A percentile compares a stretch with the other conserved stretches of the same genome.
These are phyloP conservation scores for Juglanconis oblonga DNA, from an alignment of 2,329 filamentous ascomycete genomes.

Conservation along the genomic window DNA sequence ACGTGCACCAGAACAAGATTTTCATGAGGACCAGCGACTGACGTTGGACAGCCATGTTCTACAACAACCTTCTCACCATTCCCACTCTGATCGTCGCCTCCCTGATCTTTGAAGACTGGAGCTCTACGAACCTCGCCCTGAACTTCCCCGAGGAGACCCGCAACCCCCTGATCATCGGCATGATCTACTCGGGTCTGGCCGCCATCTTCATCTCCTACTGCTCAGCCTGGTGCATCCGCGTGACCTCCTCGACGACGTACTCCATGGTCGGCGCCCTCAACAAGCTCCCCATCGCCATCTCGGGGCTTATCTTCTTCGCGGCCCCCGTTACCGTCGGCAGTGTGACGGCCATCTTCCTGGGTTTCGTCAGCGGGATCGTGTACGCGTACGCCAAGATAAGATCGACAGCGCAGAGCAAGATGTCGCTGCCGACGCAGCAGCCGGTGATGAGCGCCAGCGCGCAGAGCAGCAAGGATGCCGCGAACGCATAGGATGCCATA, in stretches of 20 bases:
- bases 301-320: constrained; percentile 91
- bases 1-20: constrained; percentile 42
- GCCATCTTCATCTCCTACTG: constrained; percentile 99
- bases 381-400: constrained; percentile 85
- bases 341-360: constrained; percentile 85
- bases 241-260: constrained; percentile 96
- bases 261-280: constrained; percentile 98
- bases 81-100: constrained; percentile 83
- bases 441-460: constrained; percentile 83
- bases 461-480: constrained; percentile 82
- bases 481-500: constrained; percentile 53
- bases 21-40: constrained; percentile 28
- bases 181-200: constrained; percentile 89
- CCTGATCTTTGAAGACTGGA: constrained; percentile 89
- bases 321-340: constrained; percentile 90
- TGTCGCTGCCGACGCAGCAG: constrained; percentile 64
- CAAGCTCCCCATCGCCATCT: constrained; percentile 93
- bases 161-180: constrained; percentile 77
- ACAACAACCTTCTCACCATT: constrained; percentile 97
- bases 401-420: constrained; percentile 66
- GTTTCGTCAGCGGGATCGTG: constrained; percentile 88
- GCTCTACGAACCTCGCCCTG: constrained; percentile 71
- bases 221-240: constrained; percentile 96
- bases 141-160: constrained; percentile 87
- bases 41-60: constrained; percentile 80